A percentile compares a stretch with the other conserved stretches of the same genome.
These are phyloP conservation scores for Flaveria sonorensis DNA, from an alignment of 129 eudicot genomes.

Conservation along the genomic window DNA sequence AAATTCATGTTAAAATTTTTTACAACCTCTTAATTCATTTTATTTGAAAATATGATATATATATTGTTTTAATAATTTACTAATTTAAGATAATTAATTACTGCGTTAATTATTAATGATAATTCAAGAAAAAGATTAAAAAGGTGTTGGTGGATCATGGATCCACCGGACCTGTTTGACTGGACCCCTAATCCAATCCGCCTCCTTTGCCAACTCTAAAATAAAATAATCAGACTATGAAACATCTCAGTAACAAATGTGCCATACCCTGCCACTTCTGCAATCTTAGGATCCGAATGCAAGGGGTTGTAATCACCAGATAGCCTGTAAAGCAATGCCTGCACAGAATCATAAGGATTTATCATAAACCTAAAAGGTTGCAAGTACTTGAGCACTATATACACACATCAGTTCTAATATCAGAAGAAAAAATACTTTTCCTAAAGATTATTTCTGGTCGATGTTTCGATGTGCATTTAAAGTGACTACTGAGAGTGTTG, in stretches of 20 bases:
- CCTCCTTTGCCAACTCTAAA: neutral
- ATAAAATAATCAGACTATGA: neutral
- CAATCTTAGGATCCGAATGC: slow-evolving; percentile 88
- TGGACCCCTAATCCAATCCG: neutral
- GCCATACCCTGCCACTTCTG: slow-evolving; percentile 87
- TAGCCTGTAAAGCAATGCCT: slow-evolving; percentile 95
- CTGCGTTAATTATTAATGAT: neutral
- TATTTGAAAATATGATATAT: neutral
- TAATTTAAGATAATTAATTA: neutral
- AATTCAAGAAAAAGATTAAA: neutral
- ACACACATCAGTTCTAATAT: neutral
- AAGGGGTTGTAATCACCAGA: slow-evolving; percentile 97
- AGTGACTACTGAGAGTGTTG: neutral
- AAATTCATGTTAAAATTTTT: neutral
- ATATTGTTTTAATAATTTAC: neutral
- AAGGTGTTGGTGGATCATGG: neutral
- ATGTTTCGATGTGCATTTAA: neutral
- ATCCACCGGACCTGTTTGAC: neutral
- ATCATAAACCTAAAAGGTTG: slow-evolving; percentile 12
- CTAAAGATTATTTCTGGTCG: neutral
- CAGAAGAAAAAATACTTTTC: slow-evolving; percentile 11
- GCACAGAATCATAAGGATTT: slow-evolving; percentile 27
- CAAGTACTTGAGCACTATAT: neutral
- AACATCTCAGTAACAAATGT: slow-evolving; percentile 12
- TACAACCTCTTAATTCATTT: neutral